Evolutionary conservation across 768 basidiomycete genomes (phyloP).

Genomic region (Kwoniella newhampshirensis): DNA sequence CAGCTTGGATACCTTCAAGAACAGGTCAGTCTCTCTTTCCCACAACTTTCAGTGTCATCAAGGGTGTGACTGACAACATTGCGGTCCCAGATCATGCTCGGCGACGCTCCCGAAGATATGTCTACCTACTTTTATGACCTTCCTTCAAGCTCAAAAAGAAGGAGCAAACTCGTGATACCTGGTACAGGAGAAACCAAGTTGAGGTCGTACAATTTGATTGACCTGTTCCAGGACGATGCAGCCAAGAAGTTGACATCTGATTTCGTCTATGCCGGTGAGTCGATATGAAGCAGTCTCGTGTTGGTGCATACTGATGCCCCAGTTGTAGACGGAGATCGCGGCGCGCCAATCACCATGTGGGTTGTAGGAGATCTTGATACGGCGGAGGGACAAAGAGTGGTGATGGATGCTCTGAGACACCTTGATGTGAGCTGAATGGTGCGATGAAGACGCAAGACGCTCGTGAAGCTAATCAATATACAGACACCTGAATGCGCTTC

Average conservation of each 20-base stretch:
- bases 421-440: conserved; percentile 58
- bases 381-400: conserved; percentile 60
- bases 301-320: neutral
- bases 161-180: conserved; percentile 76
- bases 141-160: conserved; percentile 65
- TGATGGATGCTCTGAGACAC: conserved; percentile 66
- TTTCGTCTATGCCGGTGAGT: conserved; percentile 69
- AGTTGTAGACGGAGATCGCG: conserved; percentile 19
- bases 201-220: conserved; percentile 61
- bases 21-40: conserved; percentile 59
- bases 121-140: conserved; percentile 86
- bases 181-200: conserved; percentile 57
- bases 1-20: conserved; percentile 73
- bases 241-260: conserved; percentile 54
- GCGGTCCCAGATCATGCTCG: conserved; percentile 41
- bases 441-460: neutral
- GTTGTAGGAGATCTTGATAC: conserved; percentile 78
- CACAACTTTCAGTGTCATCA: conserved; percentile 1
- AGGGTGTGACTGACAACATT: conserved; percentile 57
- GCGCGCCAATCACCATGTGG: conserved; percentile 55
- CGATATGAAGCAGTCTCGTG: neutral
- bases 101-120: conserved; percentile 54
- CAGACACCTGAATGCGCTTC: conserved; percentile 33
- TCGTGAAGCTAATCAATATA: neutral
- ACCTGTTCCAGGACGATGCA: conserved; percentile 56